A percentile compares a stretch with the other conserved stretches of the same genome.
Conservation (phyloP, 2,329 filamentous ascomycete species). For the Orbilia brochopaga region DNA sequence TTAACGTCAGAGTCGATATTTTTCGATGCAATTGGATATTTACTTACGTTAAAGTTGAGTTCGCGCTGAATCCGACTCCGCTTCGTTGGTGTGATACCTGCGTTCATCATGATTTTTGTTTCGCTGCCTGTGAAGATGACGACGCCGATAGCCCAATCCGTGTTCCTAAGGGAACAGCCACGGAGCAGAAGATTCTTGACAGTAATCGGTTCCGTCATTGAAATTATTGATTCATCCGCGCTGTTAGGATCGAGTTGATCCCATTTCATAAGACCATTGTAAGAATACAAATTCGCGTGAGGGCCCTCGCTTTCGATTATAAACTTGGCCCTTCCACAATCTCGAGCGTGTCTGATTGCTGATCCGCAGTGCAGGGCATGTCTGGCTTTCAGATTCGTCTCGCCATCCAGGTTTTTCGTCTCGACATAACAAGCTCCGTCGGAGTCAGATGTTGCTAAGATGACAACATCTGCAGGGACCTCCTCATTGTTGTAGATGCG, state of each 20-base stretch:
- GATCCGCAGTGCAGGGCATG: constrained; percentile 86
- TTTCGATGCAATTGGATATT: not conserved
- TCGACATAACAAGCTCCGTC: constrained; percentile 97
- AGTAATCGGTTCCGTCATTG: constrained; percentile 89
- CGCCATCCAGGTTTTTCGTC: constrained; percentile 96
- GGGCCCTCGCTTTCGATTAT: constrained; percentile 86
- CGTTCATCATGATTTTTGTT: constrained; percentile 99
- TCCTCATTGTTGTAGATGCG: constrained; percentile 96
- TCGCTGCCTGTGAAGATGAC: constrained; percentile 94
- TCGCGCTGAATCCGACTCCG: constrained; percentile 87
- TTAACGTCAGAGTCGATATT: constrained; percentile 10
- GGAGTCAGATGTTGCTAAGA: constrained; percentile 88
- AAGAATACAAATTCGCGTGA: constrained; percentile 93
- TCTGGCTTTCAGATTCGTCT: constrained; percentile 95
- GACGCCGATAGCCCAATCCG: constrained; percentile 91
- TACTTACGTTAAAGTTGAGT: constrained; percentile 88
- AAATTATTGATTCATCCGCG: constrained; percentile 67
- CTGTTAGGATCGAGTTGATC: constrained; percentile 72
- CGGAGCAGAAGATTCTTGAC: constrained; percentile 95
- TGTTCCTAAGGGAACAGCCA: constrained; percentile 92
- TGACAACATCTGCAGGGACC: constrained; percentile 88
- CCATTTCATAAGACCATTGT: constrained; percentile 89
- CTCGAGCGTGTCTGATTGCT: constrained; percentile 81
- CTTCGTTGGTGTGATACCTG: constrained; percentile 92
- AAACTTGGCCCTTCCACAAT: constrained; percentile 90